Evolutionary conservation across 768 basidiomycete species (phyloP).

Genomic region (Podaxis sp.): DNA sequence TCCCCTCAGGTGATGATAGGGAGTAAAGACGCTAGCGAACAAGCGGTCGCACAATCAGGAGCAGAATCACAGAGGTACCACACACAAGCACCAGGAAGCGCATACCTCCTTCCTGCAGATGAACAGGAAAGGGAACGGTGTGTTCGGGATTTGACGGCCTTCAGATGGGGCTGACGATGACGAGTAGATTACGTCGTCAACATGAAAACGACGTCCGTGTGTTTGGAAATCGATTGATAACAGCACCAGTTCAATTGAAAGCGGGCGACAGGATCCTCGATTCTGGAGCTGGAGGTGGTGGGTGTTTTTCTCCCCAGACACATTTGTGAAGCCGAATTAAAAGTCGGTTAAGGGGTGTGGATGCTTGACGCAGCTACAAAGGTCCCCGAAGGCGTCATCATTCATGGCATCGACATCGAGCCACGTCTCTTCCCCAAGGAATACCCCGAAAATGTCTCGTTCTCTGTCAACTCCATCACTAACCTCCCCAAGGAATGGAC

Average conservation of each 20-base stretch:
- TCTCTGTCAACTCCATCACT: background rate
- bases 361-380: background rate
- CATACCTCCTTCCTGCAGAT: background rate
- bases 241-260: constrained; percentile 17
- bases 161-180: background rate
- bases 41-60: no score
- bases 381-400: background rate
- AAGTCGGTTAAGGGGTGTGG: constrained; percentile 1
- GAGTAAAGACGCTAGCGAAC: no score
- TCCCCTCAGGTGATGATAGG: no score
- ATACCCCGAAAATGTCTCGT: background rate
- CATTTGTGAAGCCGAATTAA: background rate
- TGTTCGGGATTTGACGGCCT: background rate
- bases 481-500: background rate
- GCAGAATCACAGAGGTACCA: no score
- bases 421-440: constrained; percentile 1
- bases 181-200: constrained; percentile 16
- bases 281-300: constrained; percentile 22
- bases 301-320: background rate
- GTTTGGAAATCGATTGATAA: constrained; percentile 18
- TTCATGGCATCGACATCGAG: constrained; percentile 4
- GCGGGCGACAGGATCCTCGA: constrained; percentile 20
- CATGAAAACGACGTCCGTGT: constrained; percentile 13
- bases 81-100: background rate
- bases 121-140: background rate